Evolutionary conservation across 345 rosid species (phyloP), one percentile per base, ranked within the genome.

Genomic region (Boechera divaricarpa): DNA sequence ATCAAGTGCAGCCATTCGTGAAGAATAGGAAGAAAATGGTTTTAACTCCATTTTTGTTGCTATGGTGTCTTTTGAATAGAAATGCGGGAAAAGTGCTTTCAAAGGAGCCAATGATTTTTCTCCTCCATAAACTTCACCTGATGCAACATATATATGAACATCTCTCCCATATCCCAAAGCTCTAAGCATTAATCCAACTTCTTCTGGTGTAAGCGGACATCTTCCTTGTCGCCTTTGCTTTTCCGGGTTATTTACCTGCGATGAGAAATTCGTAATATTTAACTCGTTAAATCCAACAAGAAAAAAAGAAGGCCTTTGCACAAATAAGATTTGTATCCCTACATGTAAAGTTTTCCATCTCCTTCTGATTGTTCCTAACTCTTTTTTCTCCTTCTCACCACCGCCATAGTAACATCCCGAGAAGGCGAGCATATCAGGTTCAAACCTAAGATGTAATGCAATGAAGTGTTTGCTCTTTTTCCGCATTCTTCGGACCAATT

Each of bases 311-410:
- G 31, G 18, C 18, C 28, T 1, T 39, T 11, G n/a, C 16, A 58
- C 7, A 51, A 29, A 68, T 35, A 41, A 53, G 76, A 29, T 59
- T 53, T 81, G 73, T 63, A 78, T 74, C 36, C 96, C 72, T 82
- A 95, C 98, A 86, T 91, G 99, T 83, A 93, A 84, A 72, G 93
- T 93, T 80, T 96, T 96, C 99, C 99, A 96, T 85, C 99, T 88
- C 85, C 81, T 93, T 47, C 98, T 82, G 80, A 96, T 93, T 7
- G 93, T 84, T 77, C 92, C 93, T 24, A 96, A 75, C 63, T 91
- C 97, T 78, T 76, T 86, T 56, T 79, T 88, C 84, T 96, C 99
- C 83, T 83, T 85, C 47, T 93, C 98, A 73, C 97, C 99, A 66
- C 99, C 99, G 35, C 99, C 98, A 38, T 96, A 96, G 82, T 96